Evolutionary conservation across 768 basidiomycete species (phyloP), one percentile per base, ranked within the genome.

Genomic region (Russula compacta): DNA sequence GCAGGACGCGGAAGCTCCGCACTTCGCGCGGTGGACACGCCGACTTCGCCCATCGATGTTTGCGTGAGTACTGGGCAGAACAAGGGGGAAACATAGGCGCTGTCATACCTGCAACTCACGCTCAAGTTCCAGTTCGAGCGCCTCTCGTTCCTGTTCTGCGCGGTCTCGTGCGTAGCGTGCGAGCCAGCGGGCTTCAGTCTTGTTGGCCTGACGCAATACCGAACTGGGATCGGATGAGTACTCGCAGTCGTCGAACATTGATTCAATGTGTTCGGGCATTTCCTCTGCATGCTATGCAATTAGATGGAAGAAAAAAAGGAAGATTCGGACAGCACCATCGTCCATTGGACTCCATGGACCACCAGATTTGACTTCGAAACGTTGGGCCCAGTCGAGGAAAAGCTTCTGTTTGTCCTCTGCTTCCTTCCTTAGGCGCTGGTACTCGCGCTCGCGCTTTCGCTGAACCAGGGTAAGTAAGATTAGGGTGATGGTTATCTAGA

Each of bases 41-140:
- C 6, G 58, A 29, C 66, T 66, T 12, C 4, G 40, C 14, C 56
- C 32, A 47, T 4, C 29, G 24, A 29, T 1, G 24, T 39, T 35
- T 19, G n/a, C 9, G 36, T 61, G 50, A 61, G 49, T 17, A n/a
- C 15, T 15, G 2, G 10, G 38, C 0, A 0, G 24, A 12, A 24
- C 35, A 10, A 51, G 15, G 14, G n/a, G 2, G 36, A 14, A 0
- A 42, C 5, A 1, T 72, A 49, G 39, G 29, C 38, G 43, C 36
- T 21, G 32, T 24, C 79, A 51, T 67, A 92, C 93, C 70, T 82
- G 76, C 7, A 97, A 75, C 65, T 94, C 89, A 53, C 77, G 75
- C 62, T 87, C 86, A 38, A 94, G 82, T 53, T 88, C 85, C 10
- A 80, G 81, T 14, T 72, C 74, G 17, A 79, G 73, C 12, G 71